These are phyloP conservation scores for Pseudogymnoascus sp. DNA, from an alignment of 2,329 filamentous ascomycete genomes.

Conservation along the genomic window DNA sequence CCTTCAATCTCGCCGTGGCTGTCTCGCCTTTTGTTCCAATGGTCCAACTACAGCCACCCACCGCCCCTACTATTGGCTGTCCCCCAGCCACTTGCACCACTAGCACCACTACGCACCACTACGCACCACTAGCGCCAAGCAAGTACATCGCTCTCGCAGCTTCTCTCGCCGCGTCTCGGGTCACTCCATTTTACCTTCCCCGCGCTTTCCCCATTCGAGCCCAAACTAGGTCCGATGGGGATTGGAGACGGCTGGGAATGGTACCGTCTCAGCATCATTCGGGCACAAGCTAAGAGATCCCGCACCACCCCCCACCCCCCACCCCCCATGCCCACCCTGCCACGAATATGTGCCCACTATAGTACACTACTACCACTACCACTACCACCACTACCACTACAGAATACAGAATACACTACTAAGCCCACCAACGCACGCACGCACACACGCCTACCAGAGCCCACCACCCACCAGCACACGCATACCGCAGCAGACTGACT, in stretches of 20 bases:
- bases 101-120: not conserved
- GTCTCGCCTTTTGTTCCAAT: not conserved
- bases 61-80: not conserved
- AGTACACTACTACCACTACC: too few species aligned
- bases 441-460: not conserved
- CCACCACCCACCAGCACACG: not conserved
- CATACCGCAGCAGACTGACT: too few species aligned
- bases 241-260: not conserved
- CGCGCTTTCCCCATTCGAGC: not conserved
- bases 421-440: not conserved
- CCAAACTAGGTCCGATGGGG: not conserved
- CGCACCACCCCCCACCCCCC: not conserved
- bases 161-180: not conserved
- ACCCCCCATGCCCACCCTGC: not conserved
- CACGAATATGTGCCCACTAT: not conserved
- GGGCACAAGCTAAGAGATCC: not conserved
- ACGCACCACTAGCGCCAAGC: not conserved
- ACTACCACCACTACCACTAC: too few species aligned
- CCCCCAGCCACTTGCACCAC: not conserved
- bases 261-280: not conserved
- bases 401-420: too few species aligned
- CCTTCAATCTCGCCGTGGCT: not conserved
- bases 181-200: not conserved
- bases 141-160: not conserved
- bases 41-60: not conserved